Evolutionary conservation across 306 rosid species (phyloP).

Genomic region (Pachyrhizus erosus): DNA sequence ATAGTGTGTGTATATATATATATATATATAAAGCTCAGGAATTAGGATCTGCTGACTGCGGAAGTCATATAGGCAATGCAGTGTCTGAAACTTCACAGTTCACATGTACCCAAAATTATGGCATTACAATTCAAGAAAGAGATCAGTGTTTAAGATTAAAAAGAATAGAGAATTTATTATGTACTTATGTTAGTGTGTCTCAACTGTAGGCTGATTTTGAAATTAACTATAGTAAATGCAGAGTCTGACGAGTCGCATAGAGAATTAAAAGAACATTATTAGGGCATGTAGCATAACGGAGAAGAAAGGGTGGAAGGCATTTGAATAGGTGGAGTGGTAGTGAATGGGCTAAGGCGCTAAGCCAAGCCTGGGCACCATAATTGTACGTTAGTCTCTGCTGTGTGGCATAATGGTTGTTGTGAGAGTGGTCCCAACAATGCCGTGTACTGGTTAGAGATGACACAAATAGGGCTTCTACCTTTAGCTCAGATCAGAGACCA

Average conservation of each 20-base stretch:
- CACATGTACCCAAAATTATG: background rate
- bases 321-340: too few relatives aligned
- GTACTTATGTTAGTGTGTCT: background rate
- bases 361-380: too few relatives aligned
- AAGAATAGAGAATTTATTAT: background rate
- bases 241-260: background rate
- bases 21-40: background rate
- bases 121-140: background rate
- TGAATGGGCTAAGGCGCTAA: too few relatives aligned
- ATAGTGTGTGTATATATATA: too few relatives aligned
- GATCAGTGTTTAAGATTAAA: too few relatives aligned
- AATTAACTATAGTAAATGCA: background rate
- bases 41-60: background rate
- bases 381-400: conserved; percentile 5
- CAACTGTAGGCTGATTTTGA: background rate
- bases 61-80: background rate
- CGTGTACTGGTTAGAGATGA: conserved; percentile 30
- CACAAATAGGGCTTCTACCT: conserved; percentile 13
- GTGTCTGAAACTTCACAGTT: background rate
- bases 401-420: conserved; percentile 9
- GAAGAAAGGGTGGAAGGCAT: background rate
- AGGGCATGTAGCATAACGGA: background rate
- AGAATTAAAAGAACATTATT: background rate
- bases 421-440: conserved; percentile 29
- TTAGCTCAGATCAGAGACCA: background rate